phyloP scores from a whole-genome alignment of 768 basidiomycete genomes.

The Rubroboletus satanas region DNA sequence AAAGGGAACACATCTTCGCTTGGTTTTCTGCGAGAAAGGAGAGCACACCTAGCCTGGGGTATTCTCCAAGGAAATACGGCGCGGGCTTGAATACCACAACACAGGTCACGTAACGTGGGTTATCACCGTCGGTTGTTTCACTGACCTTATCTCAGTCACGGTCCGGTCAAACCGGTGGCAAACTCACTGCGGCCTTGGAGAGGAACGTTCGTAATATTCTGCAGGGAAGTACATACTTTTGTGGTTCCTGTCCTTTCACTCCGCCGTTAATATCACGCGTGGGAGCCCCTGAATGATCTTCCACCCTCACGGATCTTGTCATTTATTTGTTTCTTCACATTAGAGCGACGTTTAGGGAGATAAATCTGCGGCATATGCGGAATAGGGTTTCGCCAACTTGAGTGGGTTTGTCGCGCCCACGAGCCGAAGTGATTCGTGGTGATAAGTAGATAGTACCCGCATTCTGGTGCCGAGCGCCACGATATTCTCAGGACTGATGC shows the following conservation, averaged over 20 bases:
- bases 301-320: neutral
- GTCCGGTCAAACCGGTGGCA: neutral
- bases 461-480: neutral
- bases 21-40: conserved; percentile 78
- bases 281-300: neutral
- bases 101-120: neutral
- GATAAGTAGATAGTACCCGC: neutral
- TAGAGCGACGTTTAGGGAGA: neutral
- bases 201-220: conserved; percentile 49
- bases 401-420: neutral
- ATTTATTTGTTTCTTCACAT: neutral
- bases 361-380: neutral
- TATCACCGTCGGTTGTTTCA: neutral
- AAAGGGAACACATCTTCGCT: conserved; percentile 82
- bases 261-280: neutral
- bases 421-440: neutral
- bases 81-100: conserved; percentile 39
- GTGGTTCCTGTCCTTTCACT: neutral
- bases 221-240: conserved; percentile 35
- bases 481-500: neutral
- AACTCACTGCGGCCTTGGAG: conserved; percentile 53
- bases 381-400: neutral
- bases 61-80: conserved; percentile 72
- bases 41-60: conserved; percentile 68
- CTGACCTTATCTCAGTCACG: neutral